A percentile compares a stretch with the other conserved stretches of the same genome.
Conservation (phyloP, 129 eudicot species). For the Helichrysum umbraculigerum region DNA sequence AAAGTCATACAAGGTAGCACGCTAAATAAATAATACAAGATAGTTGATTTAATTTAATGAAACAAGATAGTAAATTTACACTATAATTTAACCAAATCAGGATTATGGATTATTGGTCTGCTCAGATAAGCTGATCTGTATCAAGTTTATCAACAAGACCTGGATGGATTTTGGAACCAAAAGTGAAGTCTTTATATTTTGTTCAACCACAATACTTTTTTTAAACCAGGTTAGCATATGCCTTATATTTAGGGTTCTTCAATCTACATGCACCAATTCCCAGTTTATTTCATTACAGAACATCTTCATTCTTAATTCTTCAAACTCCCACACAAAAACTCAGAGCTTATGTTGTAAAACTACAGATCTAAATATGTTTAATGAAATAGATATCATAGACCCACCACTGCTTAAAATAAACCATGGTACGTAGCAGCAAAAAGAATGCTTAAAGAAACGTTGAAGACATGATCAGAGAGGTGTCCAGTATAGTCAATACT, state of each 20-base stretch:
- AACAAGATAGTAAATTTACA: too few relatives aligned
- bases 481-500: not conserved
- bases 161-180: not conserved
- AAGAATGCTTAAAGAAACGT: not conserved
- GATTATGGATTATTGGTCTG: too few relatives aligned
- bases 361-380: not conserved
- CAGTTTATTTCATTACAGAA: not conserved
- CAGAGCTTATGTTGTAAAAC: not conserved
- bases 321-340: not conserved
- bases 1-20: too few relatives aligned
- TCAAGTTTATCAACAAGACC: too few relatives aligned
- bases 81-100: too few relatives aligned
- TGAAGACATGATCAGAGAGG: not conserved
- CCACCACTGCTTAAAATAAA: constrained; percentile 7
- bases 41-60: too few relatives aligned
- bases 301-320: constrained; percentile 1
- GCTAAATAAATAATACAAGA: too few relatives aligned
- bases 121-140: too few relatives aligned
- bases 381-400: not conserved
- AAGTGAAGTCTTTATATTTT: not conserved
- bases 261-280: not conserved
- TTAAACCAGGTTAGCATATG: constrained; percentile 7
- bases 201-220: too few relatives aligned
- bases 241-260: not conserved
- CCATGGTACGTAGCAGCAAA: not conserved